These are phyloP conservation scores for Lentinula edodes DNA, from an alignment of 768 basidiomycete genomes.

Conservation along the genomic window DNA sequence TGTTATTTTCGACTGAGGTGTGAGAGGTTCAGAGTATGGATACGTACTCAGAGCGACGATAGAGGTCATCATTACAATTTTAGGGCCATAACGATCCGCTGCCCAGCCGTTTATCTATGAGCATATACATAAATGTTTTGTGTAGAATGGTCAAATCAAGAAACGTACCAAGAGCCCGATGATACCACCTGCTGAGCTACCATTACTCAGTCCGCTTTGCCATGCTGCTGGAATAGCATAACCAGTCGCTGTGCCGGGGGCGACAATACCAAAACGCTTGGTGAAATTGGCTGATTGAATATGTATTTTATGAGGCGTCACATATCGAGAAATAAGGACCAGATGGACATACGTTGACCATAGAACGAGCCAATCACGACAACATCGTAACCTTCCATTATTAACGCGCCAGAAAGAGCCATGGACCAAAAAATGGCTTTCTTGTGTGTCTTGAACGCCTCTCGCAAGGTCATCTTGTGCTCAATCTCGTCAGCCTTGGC, in stretches of 20 bases:
- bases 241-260: constrained; percentile 7
- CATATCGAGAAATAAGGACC: constrained; percentile 6
- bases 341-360: neutral
- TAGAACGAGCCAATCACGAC: constrained; percentile 14
- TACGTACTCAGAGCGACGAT: constrained; percentile 13
- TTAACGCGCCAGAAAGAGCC: constrained; percentile 15
- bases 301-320: constrained; percentile 1
- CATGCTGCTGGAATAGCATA: constrained; percentile 14
- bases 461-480: constrained; percentile 14
- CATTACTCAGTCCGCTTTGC: constrained; percentile 17
- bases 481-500: constrained; percentile 14
- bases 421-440: constrained; percentile 18
- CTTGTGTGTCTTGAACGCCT: constrained; percentile 16
- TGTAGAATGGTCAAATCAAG: constrained; percentile 2
- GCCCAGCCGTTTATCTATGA: constrained; percentile 13
- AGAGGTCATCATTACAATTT: constrained; percentile 13
- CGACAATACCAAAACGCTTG: constrained; percentile 14
- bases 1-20: constrained; percentile 8
- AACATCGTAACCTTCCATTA: constrained; percentile 21
- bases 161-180: constrained; percentile 12
- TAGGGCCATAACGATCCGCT: constrained; percentile 15
- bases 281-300: constrained; percentile 9
- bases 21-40: constrained; percentile 12
- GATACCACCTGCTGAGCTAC: constrained; percentile 15
- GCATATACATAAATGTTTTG: too few relatives aligned